Conservation (phyloP, 352 stramenopile species). For the Phytophthora colocasiae region DNA sequence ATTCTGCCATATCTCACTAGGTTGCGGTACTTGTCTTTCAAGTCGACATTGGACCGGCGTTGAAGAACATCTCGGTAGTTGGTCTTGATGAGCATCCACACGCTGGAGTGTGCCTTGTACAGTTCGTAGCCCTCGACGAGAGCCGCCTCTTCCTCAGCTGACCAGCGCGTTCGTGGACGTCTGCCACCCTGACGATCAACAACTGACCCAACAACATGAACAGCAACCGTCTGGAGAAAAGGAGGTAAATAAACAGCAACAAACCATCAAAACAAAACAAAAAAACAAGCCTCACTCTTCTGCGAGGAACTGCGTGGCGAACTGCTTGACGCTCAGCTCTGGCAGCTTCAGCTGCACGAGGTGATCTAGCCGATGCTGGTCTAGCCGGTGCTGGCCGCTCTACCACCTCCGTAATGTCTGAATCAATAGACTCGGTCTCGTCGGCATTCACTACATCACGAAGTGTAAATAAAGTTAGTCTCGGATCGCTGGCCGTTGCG, state of each 20-base stretch:
- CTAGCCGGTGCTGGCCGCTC: slow-evolving; percentile 17
- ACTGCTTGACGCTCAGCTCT: slow-evolving; percentile 20
- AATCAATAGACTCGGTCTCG: slow-evolving; percentile 19
- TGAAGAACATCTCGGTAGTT: slow-evolving; percentile 56
- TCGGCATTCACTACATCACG: slow-evolving; percentile 21
- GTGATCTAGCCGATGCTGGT: slow-evolving; percentile 19
- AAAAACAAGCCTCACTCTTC: slow-evolving; percentile 10
- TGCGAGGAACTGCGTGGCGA: slow-evolving; percentile 8
- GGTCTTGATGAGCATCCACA: slow-evolving; percentile 77
- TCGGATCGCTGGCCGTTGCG: no score
- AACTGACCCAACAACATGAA: no score
- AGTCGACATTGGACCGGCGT: slow-evolving; percentile 71
- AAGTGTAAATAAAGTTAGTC: not conserved
- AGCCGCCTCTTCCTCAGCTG: slow-evolving; percentile 58
- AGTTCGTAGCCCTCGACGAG: slow-evolving; percentile 64
- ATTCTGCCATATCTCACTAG: slow-evolving; percentile 58
- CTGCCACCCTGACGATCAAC: not conserved
- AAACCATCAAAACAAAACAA: not conserved
- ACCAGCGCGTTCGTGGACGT: slow-evolving; percentile 56
- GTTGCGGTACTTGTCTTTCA: slow-evolving; percentile 90
- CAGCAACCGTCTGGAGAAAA: no score
- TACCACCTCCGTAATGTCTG: slow-evolving; percentile 25
- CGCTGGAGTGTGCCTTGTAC: slow-evolving; percentile 54
- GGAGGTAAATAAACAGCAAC: no score
- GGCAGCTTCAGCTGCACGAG: slow-evolving; percentile 18